Base-by-base conservation (phyloP, 2,329 filamentous ascomycete species). In the Trichophyton schoenleinii region DNA sequence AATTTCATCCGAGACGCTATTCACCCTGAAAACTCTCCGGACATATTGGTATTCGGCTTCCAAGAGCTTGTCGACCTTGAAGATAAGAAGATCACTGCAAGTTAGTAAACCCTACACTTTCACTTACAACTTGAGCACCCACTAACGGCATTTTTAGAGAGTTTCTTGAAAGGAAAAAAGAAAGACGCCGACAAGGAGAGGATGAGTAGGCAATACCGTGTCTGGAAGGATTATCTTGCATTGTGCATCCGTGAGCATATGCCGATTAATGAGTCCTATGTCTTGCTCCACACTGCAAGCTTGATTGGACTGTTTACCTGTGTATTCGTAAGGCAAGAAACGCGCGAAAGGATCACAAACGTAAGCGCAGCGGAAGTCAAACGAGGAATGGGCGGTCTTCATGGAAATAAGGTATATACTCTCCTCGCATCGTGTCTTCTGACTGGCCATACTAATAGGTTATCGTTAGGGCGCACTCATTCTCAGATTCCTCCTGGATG, bases 11-110 rank as follows among this genome's bases (percentile, higher is more conserved):
- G 85, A 65, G 84, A 92, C 62, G 81, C 95, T 15, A 79, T 99
- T 28, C 83, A 86, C 65, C 83, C 82, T n/a, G 86, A 87, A 64
- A 82, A 87, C 44, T 85, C 87, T 6, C 90, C 94, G 0, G 94
- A 97, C 67, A 91, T 99, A 58, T 76, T 97, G 1, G 83, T 97
- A 0, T 99, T 99, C 78, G 92, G 91, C 0, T 99, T 99, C 73
- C 94, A 99, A 73, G 94, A 99, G 74, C 81, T 99, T n/a, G 94
- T 99, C 3, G 94, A 99, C 70, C 79, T 99, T 6, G 94, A 99
- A 72, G 89, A 99, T 75, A 97, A 97, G 77, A 95, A 91, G 67
- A 88, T 95, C 58, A 97, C 92, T 22, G 94, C 94, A n/a, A 96
- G 85, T 84, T 74, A 70, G 81, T 79, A 62, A 59, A 28, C 36